Conservation (phyloP, 768 basidiomycete genomes). For the Tricholoma terreum region DNA sequence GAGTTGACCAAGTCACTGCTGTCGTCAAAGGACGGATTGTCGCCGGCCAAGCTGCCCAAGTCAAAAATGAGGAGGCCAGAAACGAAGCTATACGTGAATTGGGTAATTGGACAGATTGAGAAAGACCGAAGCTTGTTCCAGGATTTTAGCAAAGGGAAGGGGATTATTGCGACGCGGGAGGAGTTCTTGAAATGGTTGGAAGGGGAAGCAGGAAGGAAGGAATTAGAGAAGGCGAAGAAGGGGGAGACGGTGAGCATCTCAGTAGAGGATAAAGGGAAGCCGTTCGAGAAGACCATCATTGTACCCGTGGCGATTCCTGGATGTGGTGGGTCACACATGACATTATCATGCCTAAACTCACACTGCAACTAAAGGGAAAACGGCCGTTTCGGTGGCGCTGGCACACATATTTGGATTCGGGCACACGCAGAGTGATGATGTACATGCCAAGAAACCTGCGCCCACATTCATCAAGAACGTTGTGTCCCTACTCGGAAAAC, state of each 20-base stretch:
- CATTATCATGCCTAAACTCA: slow-evolving; percentile 12
- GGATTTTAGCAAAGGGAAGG: slow-evolving; percentile 65
- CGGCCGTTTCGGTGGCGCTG: slow-evolving; percentile 77
- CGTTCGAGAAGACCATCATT: slow-evolving; percentile 74
- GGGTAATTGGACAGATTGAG: slow-evolving; percentile 79
- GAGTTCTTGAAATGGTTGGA: slow-evolving; percentile 70
- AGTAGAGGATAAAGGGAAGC: slow-evolving; percentile 14
- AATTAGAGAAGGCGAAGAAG: slow-evolving; percentile 26
- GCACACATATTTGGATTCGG: slow-evolving; percentile 77
- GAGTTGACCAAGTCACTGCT: slow-evolving; percentile 86
- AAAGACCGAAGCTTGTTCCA: slow-evolving; percentile 57
- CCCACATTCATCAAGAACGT: slow-evolving; percentile 75
- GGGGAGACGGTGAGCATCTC: slow-evolving; percentile 33
- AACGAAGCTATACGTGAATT: slow-evolving; percentile 74
- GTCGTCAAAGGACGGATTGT: slow-evolving; percentile 24
- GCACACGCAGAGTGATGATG: slow-evolving; percentile 93
- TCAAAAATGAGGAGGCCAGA: slow-evolving; percentile 73
- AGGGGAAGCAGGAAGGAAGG: slow-evolving; percentile 42
- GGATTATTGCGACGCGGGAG: slow-evolving; percentile 83
- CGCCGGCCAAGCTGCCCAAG: slow-evolving; percentile 46
- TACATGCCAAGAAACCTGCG: slow-evolving; percentile 71
- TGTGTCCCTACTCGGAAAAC: slow-evolving; percentile 47
- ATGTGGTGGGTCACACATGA: slow-evolving; percentile 61
- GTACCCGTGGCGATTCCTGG: slow-evolving; percentile 90
- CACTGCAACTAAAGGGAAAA: slow-evolving; percentile 65